These are phyloP conservation scores for Rutstroemia sp. DNA, from an alignment of 2,329 filamentous ascomycete species.

Conservation along the genomic window DNA sequence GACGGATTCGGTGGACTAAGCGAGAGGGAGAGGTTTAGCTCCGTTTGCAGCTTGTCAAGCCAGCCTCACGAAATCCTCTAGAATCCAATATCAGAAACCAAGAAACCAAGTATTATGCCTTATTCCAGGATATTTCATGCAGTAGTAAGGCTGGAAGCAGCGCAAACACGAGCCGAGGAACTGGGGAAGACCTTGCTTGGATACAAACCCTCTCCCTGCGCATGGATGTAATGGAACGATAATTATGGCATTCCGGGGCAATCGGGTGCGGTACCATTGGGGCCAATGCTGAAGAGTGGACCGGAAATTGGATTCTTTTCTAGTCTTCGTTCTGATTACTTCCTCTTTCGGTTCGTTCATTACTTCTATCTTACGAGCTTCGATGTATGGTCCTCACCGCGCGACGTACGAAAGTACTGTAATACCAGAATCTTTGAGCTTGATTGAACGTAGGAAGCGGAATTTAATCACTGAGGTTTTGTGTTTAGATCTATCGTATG, in stretches of 20 bases:
- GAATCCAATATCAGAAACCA: too few relatives aligned
- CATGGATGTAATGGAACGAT: background rate
- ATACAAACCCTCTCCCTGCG: background rate
- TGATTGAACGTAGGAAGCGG: too few relatives aligned
- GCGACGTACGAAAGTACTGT: background rate
- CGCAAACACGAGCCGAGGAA: background rate
- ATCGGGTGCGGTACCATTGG: background rate
- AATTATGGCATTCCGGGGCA: constrained; percentile 3
- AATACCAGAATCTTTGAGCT: too few relatives aligned
- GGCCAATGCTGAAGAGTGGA: background rate
- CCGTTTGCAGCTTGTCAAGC: too few relatives aligned
- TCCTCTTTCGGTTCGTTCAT: background rate
- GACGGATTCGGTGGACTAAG: background rate
- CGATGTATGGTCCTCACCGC: background rate
- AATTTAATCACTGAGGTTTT: too few relatives aligned
- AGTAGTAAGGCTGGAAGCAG: constrained; percentile 10
- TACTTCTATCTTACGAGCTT: too few relatives aligned
- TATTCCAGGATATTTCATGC: constrained; percentile 5
- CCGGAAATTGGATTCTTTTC: background rate
- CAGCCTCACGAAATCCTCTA: too few relatives aligned
- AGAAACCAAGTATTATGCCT: background rate
- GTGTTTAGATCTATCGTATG: too few relatives aligned
- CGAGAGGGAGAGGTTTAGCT: background rate
- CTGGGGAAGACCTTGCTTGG: background rate
- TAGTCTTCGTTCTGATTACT: too few relatives aligned